Conservation (phyloP, 2,329 filamentous ascomycete species). For the Aspergillus persii region DNA sequence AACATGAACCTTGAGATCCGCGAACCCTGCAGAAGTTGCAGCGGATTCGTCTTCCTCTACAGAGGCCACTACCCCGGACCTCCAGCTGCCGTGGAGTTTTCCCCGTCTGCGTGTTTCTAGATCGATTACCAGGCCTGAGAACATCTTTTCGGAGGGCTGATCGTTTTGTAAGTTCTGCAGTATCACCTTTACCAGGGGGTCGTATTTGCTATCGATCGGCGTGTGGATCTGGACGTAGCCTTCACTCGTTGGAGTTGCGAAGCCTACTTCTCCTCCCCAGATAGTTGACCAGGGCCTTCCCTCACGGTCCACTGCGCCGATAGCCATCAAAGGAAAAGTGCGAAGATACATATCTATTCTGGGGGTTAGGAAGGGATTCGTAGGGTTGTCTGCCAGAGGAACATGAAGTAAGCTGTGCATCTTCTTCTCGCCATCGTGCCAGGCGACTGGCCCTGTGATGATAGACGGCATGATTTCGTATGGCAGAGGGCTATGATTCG, state of each 20-base stretch:
- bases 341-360: slow-evolving; percentile 61
- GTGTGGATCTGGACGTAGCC: slow-evolving; percentile 64
- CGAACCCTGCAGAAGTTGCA: slow-evolving; percentile 15
- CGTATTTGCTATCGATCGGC: slow-evolving; percentile 58
- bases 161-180: slow-evolving; percentile 47
- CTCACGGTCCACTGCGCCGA: slow-evolving; percentile 67
- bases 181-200: slow-evolving; percentile 68
- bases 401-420: slow-evolving; percentile 64
- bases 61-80: slow-evolving; percentile 57
- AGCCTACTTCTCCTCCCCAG: slow-evolving; percentile 71
- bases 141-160: slow-evolving; percentile 42
- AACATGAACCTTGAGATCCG: slow-evolving; percentile 65
- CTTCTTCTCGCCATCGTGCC: slow-evolving; percentile 65
- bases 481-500: too few relatives aligned
- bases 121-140: slow-evolving; percentile 63
- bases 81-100: slow-evolving; percentile 69
- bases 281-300: slow-evolving; percentile 73
- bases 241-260: slow-evolving; percentile 62
- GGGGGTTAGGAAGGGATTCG: slow-evolving; percentile 59
- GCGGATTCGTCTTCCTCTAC: slow-evolving; percentile 18
- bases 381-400: slow-evolving; percentile 64
- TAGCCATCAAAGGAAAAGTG: slow-evolving; percentile 64
- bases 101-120: slow-evolving; percentile 67
- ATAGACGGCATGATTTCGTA: slow-evolving; percentile 21
- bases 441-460: slow-evolving; percentile 35